phyloP scores from a whole-genome alignment of 164 flowering plant genomes.

The Pachysandra terminalis region DNA sequence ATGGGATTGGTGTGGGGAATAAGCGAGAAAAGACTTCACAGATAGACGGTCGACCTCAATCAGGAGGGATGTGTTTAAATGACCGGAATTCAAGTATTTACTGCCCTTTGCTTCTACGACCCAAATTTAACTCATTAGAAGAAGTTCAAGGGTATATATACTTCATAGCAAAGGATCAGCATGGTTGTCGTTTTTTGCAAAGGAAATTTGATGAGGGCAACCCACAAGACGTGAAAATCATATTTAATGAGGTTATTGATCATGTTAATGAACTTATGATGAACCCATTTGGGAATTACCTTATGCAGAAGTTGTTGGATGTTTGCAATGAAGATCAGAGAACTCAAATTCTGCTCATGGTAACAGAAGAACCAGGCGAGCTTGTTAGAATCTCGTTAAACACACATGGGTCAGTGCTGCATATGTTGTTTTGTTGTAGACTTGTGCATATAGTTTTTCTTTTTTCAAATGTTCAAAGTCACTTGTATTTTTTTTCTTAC shows the following conservation, averaged over 20 bases:
- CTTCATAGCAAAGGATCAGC: conserved; percentile 68
- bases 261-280: conserved; percentile 72
- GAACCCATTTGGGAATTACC: conserved; percentile 88
- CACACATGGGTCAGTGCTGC: conserved; percentile 63
- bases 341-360: conserved; percentile 41
- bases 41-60: conserved; percentile 13
- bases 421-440: not conserved
- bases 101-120: conserved; percentile 19
- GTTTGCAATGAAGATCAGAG: conserved; percentile 76
- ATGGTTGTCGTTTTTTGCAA: conserved; percentile 76
- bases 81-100: conserved; percentile 11
- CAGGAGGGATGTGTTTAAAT: conserved; percentile 17
- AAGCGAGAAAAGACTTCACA: conserved; percentile 20
- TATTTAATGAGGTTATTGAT: conserved; percentile 59
- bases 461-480: not conserved
- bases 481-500: not conserved
- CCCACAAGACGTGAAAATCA: conserved; percentile 38
- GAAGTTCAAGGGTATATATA: conserved; percentile 47
- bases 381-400: conserved; percentile 68
- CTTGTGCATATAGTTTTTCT: not conserved
- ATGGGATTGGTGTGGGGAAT: conserved; percentile 8
- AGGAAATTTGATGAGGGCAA: conserved; percentile 57
- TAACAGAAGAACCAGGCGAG: conserved; percentile 44
- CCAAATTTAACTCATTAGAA: conserved; percentile 33
- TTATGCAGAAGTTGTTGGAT: conserved; percentile 78